Evolutionary conservation across 129 eudicot species (phyloP).

Genomic region (Dittrichia graveolens): DNA sequence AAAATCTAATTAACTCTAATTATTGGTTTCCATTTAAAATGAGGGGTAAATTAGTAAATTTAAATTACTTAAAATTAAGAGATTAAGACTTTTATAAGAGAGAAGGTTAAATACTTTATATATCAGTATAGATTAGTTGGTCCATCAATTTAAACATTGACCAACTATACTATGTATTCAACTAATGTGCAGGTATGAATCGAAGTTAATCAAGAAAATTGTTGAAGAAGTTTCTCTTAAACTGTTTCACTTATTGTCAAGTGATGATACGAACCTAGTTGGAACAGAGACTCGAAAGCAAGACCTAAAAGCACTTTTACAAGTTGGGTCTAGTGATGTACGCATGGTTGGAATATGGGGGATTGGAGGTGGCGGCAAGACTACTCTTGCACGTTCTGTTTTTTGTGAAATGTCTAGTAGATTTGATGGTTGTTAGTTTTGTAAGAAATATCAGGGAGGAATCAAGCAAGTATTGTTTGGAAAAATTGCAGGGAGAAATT

Average conservation of each 20-base stretch:
- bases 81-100: too few relatives aligned
- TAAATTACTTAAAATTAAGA: too few relatives aligned
- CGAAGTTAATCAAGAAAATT: too few relatives aligned
- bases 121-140: too few relatives aligned
- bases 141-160: too few relatives aligned
- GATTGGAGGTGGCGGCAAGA: conserved; percentile 16
- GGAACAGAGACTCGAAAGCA: neutral
- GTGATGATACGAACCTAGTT: neutral
- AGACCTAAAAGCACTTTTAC: neutral
- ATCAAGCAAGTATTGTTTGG: conserved; percentile 7
- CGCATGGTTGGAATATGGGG: neutral
- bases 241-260: neutral
- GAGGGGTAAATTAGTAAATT: too few relatives aligned
- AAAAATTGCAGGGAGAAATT: neutral
- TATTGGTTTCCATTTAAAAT: too few relatives aligned
- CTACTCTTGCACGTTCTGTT: neutral
- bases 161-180: too few relatives aligned
- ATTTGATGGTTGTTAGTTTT: conserved; percentile 18
- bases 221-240: too few relatives aligned
- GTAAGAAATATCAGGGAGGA: neutral
- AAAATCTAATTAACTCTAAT: too few relatives aligned
- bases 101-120: too few relatives aligned
- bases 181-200: too few relatives aligned
- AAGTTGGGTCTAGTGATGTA: neutral
- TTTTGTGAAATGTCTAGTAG: neutral